Conservation (phyloP, 805 yeast genomes). For the Ascoidea rubescens region DNA sequence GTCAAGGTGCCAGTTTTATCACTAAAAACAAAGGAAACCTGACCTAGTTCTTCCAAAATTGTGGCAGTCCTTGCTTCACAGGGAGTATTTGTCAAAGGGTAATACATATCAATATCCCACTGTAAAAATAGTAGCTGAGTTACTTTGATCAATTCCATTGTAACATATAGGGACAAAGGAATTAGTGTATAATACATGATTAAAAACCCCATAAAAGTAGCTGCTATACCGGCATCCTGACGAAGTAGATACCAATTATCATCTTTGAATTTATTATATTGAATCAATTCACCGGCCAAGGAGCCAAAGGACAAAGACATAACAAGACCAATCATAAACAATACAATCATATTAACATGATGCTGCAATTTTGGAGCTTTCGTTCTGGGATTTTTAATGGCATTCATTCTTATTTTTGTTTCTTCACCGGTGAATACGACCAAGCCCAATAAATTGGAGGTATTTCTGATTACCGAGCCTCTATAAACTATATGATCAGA, state of each 20-base stretch:
- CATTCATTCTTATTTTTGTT: slow-evolving; percentile 90
- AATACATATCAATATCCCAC: slow-evolving; percentile 92
- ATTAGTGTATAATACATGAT: slow-evolving; percentile 96
- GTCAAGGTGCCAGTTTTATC: slow-evolving; percentile 97
- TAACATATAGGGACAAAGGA: slow-evolving; percentile 87
- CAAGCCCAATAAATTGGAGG: slow-evolving; percentile 58
- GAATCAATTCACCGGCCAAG: slow-evolving; percentile 60
- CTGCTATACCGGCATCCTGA: slow-evolving; percentile 71
- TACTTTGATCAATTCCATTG: slow-evolving; percentile 90
- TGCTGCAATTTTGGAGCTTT: slow-evolving; percentile 88
- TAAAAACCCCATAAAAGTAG: slow-evolving; percentile 88
- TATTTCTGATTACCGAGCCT: slow-evolving; percentile 83
- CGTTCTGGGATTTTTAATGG: slow-evolving; percentile 74
- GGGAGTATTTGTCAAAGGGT: slow-evolving; percentile 70
- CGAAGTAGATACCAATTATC: slow-evolving; percentile 61
- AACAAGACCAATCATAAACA: slow-evolving; percentile 81
- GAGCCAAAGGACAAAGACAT: slow-evolving; percentile 62
- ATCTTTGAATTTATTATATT: slow-evolving; percentile 22
- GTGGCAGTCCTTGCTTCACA: slow-evolving; percentile 94
- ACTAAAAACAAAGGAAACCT: slow-evolving; percentile 85
- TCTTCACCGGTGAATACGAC: slow-evolving; percentile 94
- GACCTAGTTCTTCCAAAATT: slow-evolving; percentile 91
- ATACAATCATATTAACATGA: slow-evolving; percentile 69
- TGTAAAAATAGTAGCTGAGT: slow-evolving; percentile 73
- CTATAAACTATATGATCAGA: slow-evolving; percentile 79